These are phyloP conservation scores for Fusarium odoratissimum DNA, from an alignment of 2,329 filamentous ascomycete genomes.

Conservation along the genomic window DNA sequence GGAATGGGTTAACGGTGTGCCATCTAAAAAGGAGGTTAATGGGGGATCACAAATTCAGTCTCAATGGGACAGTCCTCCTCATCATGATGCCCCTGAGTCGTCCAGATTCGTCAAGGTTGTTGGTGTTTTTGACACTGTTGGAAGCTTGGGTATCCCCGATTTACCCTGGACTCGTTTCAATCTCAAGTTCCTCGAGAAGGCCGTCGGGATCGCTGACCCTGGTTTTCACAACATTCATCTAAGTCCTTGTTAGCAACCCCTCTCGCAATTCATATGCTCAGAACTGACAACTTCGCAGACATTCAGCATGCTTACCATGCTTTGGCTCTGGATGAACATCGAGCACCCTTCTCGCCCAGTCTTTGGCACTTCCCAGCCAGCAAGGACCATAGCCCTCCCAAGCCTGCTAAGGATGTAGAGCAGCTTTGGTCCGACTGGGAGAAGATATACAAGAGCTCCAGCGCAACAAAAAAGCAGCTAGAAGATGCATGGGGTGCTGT, in stretches of 20 bases:
- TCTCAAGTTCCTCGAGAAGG: slow-evolving; percentile 39
- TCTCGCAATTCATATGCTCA: neutral
- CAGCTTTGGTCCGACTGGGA: slow-evolving; percentile 30
- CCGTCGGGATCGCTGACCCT: slow-evolving; percentile 28
- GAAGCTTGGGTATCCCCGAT: slow-evolving; percentile 43
- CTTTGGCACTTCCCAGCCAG: slow-evolving; percentile 46
- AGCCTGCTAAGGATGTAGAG: slow-evolving; percentile 12
- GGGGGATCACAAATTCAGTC: slow-evolving; percentile 5
- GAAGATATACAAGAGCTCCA: slow-evolving; percentile 8
- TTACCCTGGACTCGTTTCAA: slow-evolving; percentile 38
- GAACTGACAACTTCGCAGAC: slow-evolving; percentile 33
- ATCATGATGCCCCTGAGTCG: slow-evolving; percentile 37
- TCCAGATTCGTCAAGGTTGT: slow-evolving; percentile 39
- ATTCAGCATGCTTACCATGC: slow-evolving; percentile 67
- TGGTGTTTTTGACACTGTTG: slow-evolving; percentile 43
- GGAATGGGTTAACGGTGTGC: slow-evolving; percentile 41
- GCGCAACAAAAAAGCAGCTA: slow-evolving; percentile 14
- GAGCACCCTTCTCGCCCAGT: slow-evolving; percentile 48
- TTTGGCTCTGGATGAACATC: slow-evolving; percentile 64
- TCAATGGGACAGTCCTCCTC: slow-evolving; percentile 36
- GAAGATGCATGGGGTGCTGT: slow-evolving; percentile 29
- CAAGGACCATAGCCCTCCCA: neutral
- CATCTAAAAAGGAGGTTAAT: slow-evolving; percentile 24
- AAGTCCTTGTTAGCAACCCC: slow-evolving; percentile 38
- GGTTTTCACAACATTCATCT: slow-evolving; percentile 43